Evolutionary conservation across 169 alveolate genomes (phyloP).

Genomic region (Plasmodium reichenowi): DNA sequence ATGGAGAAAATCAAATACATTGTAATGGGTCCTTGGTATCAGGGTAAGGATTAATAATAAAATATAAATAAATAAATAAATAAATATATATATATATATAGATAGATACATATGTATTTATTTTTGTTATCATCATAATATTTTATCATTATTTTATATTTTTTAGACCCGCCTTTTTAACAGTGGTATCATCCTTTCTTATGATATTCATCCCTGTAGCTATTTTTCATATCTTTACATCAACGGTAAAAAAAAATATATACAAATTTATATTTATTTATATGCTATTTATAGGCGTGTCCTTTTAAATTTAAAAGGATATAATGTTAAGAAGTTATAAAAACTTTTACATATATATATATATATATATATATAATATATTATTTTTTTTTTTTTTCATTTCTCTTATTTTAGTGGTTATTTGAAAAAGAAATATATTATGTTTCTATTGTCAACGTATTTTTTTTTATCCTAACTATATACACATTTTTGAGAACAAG

Average conservation of each 20-base stretch:
- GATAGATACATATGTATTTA: background rate
- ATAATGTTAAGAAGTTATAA: background rate
- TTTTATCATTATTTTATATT: background rate
- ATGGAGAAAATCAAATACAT: conserved; percentile 73
- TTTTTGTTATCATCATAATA: background rate
- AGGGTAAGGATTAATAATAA: conserved; percentile 28
- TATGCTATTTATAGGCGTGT: background rate
- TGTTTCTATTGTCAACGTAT: conserved; percentile 32
- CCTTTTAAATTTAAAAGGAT: background rate
- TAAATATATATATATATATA: background rate
- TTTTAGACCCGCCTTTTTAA: conserved; percentile 59
- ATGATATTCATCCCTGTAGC: conserved; percentile 72
- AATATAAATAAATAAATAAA: background rate
- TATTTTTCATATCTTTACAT: conserved; percentile 73
- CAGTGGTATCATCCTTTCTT: conserved; percentile 69
- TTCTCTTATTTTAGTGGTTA: conserved; percentile 38
- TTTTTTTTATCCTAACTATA: conserved; percentile 58
- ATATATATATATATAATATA: conserved; percentile 10
- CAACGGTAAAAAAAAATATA: conserved; percentile 51
- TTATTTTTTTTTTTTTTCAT: background rate
- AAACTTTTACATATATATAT: background rate
- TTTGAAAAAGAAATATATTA: conserved; percentile 63
- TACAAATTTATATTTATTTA: background rate
- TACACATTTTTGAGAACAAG: conserved; percentile 71
- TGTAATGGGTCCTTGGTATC: conserved; percentile 68